A percentile compares a stretch with the other conserved stretches of the same genome.
These are phyloP conservation scores for Chalaropsis ovoidea DNA, from an alignment of 2,329 filamentous ascomycete species.

Conservation along the genomic window DNA sequence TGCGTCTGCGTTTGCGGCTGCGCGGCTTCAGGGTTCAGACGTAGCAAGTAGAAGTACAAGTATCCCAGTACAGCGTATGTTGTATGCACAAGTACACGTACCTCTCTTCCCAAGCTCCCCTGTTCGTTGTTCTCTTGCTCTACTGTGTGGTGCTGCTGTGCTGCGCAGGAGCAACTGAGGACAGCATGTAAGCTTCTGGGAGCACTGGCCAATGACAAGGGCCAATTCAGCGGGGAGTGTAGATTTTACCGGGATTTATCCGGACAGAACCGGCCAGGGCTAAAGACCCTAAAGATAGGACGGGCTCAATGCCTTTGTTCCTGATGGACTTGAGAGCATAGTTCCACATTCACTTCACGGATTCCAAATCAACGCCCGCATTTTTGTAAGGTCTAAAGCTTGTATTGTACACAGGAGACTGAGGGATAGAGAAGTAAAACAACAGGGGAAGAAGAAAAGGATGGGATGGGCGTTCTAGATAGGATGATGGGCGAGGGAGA, in stretches of 20 bases:
- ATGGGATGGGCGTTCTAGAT: background rate
- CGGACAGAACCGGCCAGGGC: background rate
- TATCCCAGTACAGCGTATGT: background rate
- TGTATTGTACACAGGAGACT: slow-evolving; percentile 25
- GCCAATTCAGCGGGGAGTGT: background rate
- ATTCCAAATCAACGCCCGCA: slow-evolving; percentile 11
- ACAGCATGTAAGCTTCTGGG: slow-evolving; percentile 19
- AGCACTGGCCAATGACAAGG: slow-evolving; percentile 16
- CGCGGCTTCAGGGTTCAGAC: slow-evolving; percentile 5
- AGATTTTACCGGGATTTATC: background rate
- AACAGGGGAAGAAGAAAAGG: slow-evolving; percentile 18
- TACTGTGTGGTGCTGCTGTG: background rate
- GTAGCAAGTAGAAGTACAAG: background rate
- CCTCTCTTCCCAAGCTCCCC: background rate
- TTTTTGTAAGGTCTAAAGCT: slow-evolving; percentile 25
- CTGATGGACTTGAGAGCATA: no score
- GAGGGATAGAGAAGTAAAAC: slow-evolving; percentile 20
- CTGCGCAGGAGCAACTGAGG: slow-evolving; percentile 12
- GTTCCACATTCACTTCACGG: no score
- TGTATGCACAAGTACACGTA: slow-evolving; percentile 16
- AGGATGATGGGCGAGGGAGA: background rate
- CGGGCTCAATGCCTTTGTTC: background rate
- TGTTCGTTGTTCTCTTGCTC: slow-evolving; percentile 6
- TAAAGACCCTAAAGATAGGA: background rate
- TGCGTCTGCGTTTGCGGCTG: slow-evolving; percentile 15